Base-by-base conservation (phyloP, 1,284 basidiomycete species). In the Ustilago shanxiensis region DNA sequence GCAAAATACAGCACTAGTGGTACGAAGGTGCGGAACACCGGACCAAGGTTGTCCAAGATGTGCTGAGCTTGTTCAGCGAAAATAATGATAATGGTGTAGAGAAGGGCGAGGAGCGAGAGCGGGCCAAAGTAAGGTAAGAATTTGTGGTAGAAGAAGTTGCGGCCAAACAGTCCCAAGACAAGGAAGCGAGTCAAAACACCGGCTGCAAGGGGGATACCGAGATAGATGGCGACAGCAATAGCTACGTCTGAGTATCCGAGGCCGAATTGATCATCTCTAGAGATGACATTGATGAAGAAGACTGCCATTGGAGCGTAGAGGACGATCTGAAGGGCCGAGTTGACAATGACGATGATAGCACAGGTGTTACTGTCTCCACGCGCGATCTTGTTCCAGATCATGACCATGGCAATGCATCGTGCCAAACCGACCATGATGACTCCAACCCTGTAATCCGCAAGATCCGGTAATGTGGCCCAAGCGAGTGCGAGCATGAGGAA, bases 391-490 rank as follows among this genome's bases (percentile, higher is more conserved):
- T 91, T 93, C 94, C 77, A 77, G 66, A 86, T 75, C 80, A 84
- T 79, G 10, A 83, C 80, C 82, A 85, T 79, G 16, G 77, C 78
- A 52, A 84, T 82, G 62, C 83, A 89, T 47, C 89, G 77, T 6
- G 89, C 92, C 0, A 91, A 83, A 8, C 91, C 89, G 51, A 90
- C 89, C 82, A 91, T 87, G 82, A 91, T 89, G 37, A 91, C 88
- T 8, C 90, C 89, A 0, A 86, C 87, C 2, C 87, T 70, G 64
- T 87, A 85, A 6, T 63, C 66, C 18, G 60, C 63, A 13, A 85
- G 62, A 62, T 95, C 93, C 0, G 93, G 93, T 1, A 95, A 88
- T 1, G 92, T 92, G 0, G 92, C 93, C 92, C 93, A 95, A 2
- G 93, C 93, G 29, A 94, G 84, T 0, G 88, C 93, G 8, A 94